A percentile compares a stretch with the other conserved stretches of the same genome.
These are phyloP conservation scores for Fraxinus dipetala DNA, from an alignment of 305 asterid species.

Conservation along the genomic window DNA sequence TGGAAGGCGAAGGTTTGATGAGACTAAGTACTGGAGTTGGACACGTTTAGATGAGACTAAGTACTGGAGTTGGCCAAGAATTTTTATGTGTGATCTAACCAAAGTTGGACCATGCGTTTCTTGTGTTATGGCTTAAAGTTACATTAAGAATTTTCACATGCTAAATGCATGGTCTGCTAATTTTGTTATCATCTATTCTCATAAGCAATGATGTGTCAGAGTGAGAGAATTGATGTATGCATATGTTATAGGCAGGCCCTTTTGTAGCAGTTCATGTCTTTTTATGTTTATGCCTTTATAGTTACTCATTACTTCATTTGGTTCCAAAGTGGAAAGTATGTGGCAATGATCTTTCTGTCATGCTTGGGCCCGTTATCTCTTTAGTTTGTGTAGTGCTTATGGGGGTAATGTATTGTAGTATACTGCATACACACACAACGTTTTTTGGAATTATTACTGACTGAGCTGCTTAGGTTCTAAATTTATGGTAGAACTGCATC, in stretches of 20 bases:
- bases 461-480: slow-evolving; percentile 15
- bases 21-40: background rate
- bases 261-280: background rate
- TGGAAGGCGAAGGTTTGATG: background rate
- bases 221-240: background rate
- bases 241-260: background rate
- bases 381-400: slow-evolving; percentile 2
- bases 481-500: slow-evolving; percentile 9
- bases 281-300: background rate
- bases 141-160: background rate
- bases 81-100: background rate
- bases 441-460: background rate
- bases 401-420: background rate
- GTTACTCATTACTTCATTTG: background rate
- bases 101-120: background rate
- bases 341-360: background rate
- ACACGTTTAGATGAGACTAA: background rate
- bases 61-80: background rate
- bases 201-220: background rate
- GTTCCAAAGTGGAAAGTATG: background rate
- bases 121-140: background rate
- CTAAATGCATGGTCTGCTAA: background rate
- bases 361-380: background rate
- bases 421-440: background rate
- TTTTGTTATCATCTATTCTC: background rate